Conservation (phyloP, 768 basidiomycete genomes). For the Mycena filopes region DNA sequence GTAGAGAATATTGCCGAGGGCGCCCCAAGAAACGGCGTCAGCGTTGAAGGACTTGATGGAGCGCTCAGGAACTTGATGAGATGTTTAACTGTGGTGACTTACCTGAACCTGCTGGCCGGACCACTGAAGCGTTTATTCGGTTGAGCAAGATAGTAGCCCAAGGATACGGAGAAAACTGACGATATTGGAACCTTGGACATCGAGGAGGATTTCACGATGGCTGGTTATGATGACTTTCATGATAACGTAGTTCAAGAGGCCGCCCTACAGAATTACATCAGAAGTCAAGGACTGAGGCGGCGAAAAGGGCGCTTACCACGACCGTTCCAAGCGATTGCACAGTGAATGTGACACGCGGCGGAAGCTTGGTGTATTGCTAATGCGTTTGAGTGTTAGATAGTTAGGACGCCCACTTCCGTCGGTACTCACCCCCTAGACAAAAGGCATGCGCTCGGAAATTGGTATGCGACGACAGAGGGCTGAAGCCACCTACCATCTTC, state of each 20-base stretch:
- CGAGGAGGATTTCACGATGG: constrained; percentile 61
- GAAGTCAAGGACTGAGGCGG: not conserved
- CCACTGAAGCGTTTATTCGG: constrained; percentile 33
- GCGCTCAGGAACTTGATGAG: not conserved
- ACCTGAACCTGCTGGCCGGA: constrained; percentile 60
- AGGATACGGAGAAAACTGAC: constrained; percentile 15
- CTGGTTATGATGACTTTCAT: constrained; percentile 58
- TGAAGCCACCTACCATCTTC: constrained; percentile 57
- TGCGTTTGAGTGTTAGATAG: no score
- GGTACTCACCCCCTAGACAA: no score
- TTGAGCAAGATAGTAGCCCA: not conserved
- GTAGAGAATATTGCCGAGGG: constrained; percentile 57
- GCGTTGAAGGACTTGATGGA: constrained; percentile 49
- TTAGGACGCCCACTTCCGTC: no score
- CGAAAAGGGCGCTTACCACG: constrained; percentile 5
- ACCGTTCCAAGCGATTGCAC: constrained; percentile 61
- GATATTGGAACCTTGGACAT: constrained; percentile 67
- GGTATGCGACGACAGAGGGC: no score
- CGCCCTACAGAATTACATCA: constrained; percentile 34
- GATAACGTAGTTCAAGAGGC: constrained; percentile 50
- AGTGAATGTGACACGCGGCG: constrained; percentile 60
- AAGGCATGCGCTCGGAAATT: no score
- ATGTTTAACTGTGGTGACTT: not conserved
- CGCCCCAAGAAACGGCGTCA: constrained; percentile 64
- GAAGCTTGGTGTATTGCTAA: constrained; percentile 58